Percentiles rank a stretch among this genome's conserved stretches.
These are phyloP conservation scores for Microcera coccophila DNA, from an alignment of 2,329 filamentous ascomycete genomes.

Conservation along the genomic window DNA sequence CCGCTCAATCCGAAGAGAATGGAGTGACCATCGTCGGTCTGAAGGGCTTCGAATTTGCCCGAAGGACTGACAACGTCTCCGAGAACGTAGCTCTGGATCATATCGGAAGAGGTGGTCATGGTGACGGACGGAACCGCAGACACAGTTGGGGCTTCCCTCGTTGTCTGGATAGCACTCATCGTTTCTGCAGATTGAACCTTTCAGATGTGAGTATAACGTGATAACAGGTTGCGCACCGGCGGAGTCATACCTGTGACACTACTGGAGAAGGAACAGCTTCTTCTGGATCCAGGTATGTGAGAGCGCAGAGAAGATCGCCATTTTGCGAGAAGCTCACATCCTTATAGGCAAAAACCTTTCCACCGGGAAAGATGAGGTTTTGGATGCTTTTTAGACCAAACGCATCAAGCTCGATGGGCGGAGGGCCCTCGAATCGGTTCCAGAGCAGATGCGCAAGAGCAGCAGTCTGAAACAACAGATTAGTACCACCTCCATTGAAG, in stretches of 20 bases:
- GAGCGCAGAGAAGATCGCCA: background rate
- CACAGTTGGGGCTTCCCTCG: no score
- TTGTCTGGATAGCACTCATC: no score
- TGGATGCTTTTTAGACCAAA: background rate
- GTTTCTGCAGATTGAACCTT: no score
- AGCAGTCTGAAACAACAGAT: background rate
- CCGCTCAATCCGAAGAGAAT: slow-evolving; percentile 3
- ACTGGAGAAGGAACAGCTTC: background rate
- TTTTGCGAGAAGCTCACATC: background rate
- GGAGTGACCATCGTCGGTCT: slow-evolving; percentile 4
- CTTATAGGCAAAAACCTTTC: background rate
- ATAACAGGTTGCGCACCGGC: no score
- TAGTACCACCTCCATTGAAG: background rate
- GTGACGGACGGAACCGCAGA: background rate
- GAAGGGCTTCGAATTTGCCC: slow-evolving; percentile 7
- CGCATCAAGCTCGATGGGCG: background rate
- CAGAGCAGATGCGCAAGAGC: background rate
- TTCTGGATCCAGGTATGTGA: background rate
- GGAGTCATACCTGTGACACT: no score
- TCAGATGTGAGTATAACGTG: no score
- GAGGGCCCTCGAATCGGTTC: background rate
- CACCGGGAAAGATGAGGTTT: background rate
- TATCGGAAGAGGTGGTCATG: background rate
- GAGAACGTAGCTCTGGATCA: slow-evolving; percentile 7
- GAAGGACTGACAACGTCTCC: slow-evolving; percentile 4